Conservation (phyloP, 148 eudicot genomes). For the Fagopyrum homotropicum region DNA sequence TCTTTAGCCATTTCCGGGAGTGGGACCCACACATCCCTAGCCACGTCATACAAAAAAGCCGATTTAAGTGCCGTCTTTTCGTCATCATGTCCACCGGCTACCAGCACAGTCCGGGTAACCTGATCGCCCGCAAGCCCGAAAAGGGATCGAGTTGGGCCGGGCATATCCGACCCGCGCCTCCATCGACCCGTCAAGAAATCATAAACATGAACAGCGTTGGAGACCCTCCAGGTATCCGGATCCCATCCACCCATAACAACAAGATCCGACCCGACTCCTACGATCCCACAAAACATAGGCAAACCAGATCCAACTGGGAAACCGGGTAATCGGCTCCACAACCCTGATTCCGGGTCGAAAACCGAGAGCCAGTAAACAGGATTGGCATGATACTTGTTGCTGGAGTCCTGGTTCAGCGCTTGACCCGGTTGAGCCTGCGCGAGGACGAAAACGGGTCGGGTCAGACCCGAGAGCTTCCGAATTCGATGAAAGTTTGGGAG, state of each 20-base stretch:
- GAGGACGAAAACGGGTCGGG: conserved; percentile 37
- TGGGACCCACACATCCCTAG: conserved; percentile 34
- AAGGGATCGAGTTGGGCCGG: conserved; percentile 49
- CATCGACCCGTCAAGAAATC: conserved; percentile 42
- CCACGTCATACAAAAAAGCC: conserved; percentile 49
- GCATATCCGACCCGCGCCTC: conserved; percentile 62
- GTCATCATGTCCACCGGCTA: conserved; percentile 75
- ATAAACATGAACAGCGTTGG: conserved; percentile 37
- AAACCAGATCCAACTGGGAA: conserved; percentile 44
- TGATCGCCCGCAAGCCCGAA: conserved; percentile 44
- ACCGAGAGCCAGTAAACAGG: conserved; percentile 40
- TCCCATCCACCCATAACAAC: conserved; percentile 72
- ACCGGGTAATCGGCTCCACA: conserved; percentile 41
- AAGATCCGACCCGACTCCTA: conserved; percentile 41
- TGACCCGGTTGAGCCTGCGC: conserved; percentile 38
- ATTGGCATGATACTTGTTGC: neutral
- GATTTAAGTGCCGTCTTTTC: conserved; percentile 57
- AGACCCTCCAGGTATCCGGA: conserved; percentile 45
- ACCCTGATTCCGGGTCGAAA: conserved; percentile 31
- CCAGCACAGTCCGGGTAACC: conserved; percentile 34
- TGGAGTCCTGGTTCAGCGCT: conserved; percentile 13
- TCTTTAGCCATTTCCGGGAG: conserved; percentile 54
- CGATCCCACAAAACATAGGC: conserved; percentile 56
- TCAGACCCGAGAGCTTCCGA: conserved; percentile 31
- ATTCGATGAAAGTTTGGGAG: conserved; percentile 22